Base-by-base conservation (phyloP, 2,329 filamentous ascomycete genomes). In the Claviceps paspali region DNA sequence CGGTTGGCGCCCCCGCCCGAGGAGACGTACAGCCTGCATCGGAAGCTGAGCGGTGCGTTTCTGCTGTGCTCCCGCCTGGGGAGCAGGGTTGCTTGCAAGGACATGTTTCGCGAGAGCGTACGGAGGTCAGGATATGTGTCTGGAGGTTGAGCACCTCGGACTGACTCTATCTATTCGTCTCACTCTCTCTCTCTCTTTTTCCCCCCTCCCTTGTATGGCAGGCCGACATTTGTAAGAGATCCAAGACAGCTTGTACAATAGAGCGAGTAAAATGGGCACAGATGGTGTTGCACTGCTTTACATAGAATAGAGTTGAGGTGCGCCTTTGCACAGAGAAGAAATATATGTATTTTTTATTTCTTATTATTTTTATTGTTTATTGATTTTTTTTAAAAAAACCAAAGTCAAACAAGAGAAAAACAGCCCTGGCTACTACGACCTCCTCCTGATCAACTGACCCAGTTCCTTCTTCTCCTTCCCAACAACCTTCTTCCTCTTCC, bases 31-130 rank as follows among this genome's bases (percentile, higher is more conserved):
- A 88, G 81, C 54, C 61, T 98, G 50, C 91, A 98, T 59, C 74
- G 91, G 42, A 98, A 98, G 63, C 63, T 98, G 38, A 94, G 86
- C 55, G 91, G 91, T 0, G 92, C 91, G 0, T 98, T 98, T 54
- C 60, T 98, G 51, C 66, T 98, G 14, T 98, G 91, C 57, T 87
- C 91, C 0, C 73, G 77, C 46, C 56, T 98, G 41, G 86, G 84
- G 3, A 94, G 85, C 55, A 70, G 75, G 45, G 87, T 98, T 3
- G 67, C 67, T 40, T 95, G 88, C 49, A 74, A 80, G 44, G 76
- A 82, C 41, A 61, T 98, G 62, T 98, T 98, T 55, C 66, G 68
- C 40, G 59, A 70, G 29, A 78, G 63, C 26, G 44, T 75, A 30
- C 49, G 42, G 31, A 55, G 51, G 45, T 55, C 56, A 15, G 57